Evolutionary conservation across 768 basidiomycete species (phyloP).

Genomic region (Arthromyces matolae): DNA sequence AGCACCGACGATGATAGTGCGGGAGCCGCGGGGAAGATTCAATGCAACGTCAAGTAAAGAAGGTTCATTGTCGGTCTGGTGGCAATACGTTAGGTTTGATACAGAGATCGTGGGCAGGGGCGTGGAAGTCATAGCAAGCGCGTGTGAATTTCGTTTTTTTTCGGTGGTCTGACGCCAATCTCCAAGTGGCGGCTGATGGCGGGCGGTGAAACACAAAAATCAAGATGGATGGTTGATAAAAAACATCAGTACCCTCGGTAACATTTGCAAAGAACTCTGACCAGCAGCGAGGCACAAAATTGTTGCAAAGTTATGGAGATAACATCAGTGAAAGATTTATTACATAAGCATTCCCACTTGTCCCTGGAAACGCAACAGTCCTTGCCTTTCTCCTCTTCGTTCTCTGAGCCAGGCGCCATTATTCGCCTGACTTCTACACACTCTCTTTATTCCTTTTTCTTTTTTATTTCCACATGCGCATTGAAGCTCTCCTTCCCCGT

Average conservation of each 20-base stretch:
- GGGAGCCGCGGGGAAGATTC: slow-evolving; percentile 65
- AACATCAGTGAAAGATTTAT: slow-evolving; percentile 17
- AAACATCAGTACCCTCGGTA: too few relatives aligned
- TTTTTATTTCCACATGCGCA: slow-evolving; percentile 22
- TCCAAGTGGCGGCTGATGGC: too few relatives aligned
- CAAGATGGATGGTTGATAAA: too few relatives aligned
- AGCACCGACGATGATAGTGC: slow-evolving; percentile 86
- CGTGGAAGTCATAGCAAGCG: slow-evolving; percentile 3
- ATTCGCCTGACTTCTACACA: slow-evolving; percentile 19
- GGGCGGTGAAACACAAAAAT: too few relatives aligned
- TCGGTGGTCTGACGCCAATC: too few relatives aligned
- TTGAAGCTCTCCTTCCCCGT: slow-evolving; percentile 38
- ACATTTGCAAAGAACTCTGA: too few relatives aligned
- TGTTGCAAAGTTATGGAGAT: not conserved
- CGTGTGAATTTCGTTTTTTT: too few relatives aligned
- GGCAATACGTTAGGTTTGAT: slow-evolving; percentile 54
- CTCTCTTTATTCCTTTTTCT: slow-evolving; percentile 27
- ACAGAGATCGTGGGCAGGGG: slow-evolving; percentile 38
- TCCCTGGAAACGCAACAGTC: slow-evolving; percentile 9
- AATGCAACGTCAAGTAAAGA: slow-evolving; percentile 67
- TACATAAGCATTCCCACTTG: slow-evolving; percentile 8
- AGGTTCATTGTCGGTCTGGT: slow-evolving; percentile 37
- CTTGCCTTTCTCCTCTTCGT: slow-evolving; percentile 10
- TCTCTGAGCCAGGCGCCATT: slow-evolving; percentile 14
- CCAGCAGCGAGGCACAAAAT: too few relatives aligned